Conservation (phyloP, 2,329 filamentous ascomycete species). For the Ascochyta rabiei region DNA sequence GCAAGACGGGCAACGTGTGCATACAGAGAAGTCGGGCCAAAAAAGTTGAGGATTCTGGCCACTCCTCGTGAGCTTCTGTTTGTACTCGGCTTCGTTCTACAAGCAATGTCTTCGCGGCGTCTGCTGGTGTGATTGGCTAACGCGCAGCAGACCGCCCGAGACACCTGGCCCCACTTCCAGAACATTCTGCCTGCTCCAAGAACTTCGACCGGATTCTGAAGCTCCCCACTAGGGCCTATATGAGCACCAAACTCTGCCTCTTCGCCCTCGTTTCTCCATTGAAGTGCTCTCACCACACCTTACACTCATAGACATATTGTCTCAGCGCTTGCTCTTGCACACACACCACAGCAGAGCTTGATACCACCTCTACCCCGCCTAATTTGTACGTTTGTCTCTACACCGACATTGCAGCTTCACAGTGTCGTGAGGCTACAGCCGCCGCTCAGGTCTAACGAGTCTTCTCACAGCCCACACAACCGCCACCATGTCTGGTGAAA, state of each 20-base stretch:
- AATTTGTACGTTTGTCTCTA: slow-evolving; percentile 30
- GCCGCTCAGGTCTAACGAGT: slow-evolving; percentile 16
- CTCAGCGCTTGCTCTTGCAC: slow-evolving; percentile 30
- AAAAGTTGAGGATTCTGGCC: too few relatives aligned
- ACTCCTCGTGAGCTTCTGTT: too few relatives aligned
- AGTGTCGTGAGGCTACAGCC: slow-evolving; percentile 4
- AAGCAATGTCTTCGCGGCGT: too few relatives aligned
- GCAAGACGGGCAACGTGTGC: too few relatives aligned
- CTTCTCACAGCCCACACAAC: slow-evolving; percentile 21
- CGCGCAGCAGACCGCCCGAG: too few relatives aligned
- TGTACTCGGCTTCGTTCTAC: too few relatives aligned
- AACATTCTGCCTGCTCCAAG: slow-evolving; percentile 34
- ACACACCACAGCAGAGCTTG: slow-evolving; percentile 28
- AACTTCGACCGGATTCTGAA: slow-evolving; percentile 48
- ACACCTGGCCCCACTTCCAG: too few relatives aligned
- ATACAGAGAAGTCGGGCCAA: too few relatives aligned
- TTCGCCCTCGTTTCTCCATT: slow-evolving; percentile 27
- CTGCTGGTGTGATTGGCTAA: too few relatives aligned
- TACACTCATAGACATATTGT: slow-evolving; percentile 28
- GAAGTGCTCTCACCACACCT: slow-evolving; percentile 30
- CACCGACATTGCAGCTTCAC: slow-evolving; percentile 20
- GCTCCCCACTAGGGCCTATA: slow-evolving; percentile 42
- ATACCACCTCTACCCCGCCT: slow-evolving; percentile 27
- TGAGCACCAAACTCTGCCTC: slow-evolving; percentile 36
- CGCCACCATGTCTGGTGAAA: slow-evolving; percentile 80